Base-by-base conservation (phyloP, 192 early-diverging fungal species). In the Gamsiella multidivaricata region DNA sequence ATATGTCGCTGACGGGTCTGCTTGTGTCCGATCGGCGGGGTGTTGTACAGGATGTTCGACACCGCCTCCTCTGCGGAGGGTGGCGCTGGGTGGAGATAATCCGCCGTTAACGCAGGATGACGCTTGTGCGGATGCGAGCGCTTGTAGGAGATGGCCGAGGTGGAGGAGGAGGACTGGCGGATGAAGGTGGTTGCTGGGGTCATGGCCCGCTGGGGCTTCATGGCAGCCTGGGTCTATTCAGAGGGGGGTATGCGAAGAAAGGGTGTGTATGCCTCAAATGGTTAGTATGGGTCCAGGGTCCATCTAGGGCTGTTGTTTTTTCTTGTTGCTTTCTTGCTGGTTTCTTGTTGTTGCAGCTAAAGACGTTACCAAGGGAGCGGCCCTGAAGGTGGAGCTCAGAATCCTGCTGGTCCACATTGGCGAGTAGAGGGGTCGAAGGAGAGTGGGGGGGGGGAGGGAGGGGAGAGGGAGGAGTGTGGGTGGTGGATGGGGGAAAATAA, bases 31-130 rank as follows among this genome's bases (percentile, higher is more conserved):
- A 81, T 49, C 2, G 82, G 54, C n/a, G 96, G 95, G 29, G 94
- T 94, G 86, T 97, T 97, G 86, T 97, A 97, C 55, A 99, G 85
- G 80, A 99, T 96, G 87, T 96, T 97, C 64, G 90, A 90, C 50
- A 99, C 97, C 18, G 96, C 97, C 82, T 99, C 92, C 80, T 99
- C 93, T 37, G 93, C 94, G 4, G 92, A 89, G 3, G 91, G 91
- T 28, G 90, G 84, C 18, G 87, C 70, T 1, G 82, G 79, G 53
- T 82, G 58, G 20, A 84, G 47, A 34, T 83, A 86, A 2, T 71
- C 46, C 31, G 61, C 59, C 3, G 72, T 67, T 23, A 81, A 42
- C 1, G 83, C 81, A 23, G 76, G 74, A 41, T 67, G 56, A 32
- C 80, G 69, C 68, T 67, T 73, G 37, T 79, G 83, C 12, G 81